Percentiles rank a stretch among this genome's conserved stretches.
Conservation (phyloP, 1,284 basidiomycete genomes). For the Flammula alnicola region DNA sequence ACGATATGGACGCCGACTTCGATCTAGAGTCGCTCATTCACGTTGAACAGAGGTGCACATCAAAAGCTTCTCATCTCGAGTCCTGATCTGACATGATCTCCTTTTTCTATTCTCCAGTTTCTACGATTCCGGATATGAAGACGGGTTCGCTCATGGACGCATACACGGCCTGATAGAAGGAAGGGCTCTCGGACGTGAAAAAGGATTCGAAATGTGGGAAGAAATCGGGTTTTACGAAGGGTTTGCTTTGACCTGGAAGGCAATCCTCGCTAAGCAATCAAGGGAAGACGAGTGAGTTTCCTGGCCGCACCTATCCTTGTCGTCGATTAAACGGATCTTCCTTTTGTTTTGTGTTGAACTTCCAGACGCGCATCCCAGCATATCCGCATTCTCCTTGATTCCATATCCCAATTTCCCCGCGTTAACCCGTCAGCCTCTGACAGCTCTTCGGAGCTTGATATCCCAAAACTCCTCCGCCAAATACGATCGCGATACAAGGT, state of each 20-base stretch:
- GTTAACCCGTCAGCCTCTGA: conserved; percentile 61
- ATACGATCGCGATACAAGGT: conserved; percentile 90
- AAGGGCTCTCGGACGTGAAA: conserved; percentile 86
- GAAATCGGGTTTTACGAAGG: conserved; percentile 94
- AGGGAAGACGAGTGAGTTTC: conserved; percentile 51
- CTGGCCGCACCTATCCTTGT: background rate
- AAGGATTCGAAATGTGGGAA: conserved; percentile 96
- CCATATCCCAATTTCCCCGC: conserved; percentile 79
- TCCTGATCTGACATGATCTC: conserved; percentile 11
- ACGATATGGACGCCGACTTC: conserved; percentile 43
- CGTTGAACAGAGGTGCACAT: conserved; percentile 80
- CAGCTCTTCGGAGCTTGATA: conserved; percentile 62
- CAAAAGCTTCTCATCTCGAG: no score
- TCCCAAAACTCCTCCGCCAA: conserved; percentile 76
- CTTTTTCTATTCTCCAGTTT: conserved; percentile 53
- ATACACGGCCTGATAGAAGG: conserved; percentile 94
- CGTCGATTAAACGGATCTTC: background rate
- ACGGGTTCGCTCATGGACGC: conserved; percentile 83
- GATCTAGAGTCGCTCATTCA: conserved; percentile 72
- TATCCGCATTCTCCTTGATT: conserved; percentile 68
- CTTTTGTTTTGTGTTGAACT: conserved; percentile 3
- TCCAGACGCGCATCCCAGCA: conserved; percentile 67
- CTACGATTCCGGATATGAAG: conserved; percentile 77
- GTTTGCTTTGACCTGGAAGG: conserved; percentile 75
- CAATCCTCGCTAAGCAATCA: conserved; percentile 46